These are phyloP conservation scores for Metroxylon sagu DNA, from an alignment of 176 grass and related monocot species.

Conservation along the genomic window DNA sequence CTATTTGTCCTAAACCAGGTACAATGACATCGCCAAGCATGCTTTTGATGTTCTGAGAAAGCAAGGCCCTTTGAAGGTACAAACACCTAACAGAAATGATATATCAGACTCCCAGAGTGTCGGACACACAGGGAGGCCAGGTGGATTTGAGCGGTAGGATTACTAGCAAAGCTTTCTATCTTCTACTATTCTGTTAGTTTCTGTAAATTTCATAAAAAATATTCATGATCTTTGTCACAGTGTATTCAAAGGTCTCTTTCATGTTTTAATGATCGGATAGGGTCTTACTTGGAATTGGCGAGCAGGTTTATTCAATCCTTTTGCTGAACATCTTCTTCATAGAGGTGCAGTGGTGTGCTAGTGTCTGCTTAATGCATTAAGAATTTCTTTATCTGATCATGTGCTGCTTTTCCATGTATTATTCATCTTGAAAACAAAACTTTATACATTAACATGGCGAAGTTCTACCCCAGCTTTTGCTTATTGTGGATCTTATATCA, in stretches of 20 bases:
- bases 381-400: not conserved
- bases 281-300: slow-evolving; percentile 73
- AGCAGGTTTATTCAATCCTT: slow-evolving; percentile 84
- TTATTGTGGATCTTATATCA: slow-evolving; percentile 2
- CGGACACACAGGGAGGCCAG: slow-evolving; percentile 8
- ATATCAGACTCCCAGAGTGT: slow-evolving; percentile 27
- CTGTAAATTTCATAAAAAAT: not conserved
- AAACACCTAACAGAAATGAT: slow-evolving; percentile 26
- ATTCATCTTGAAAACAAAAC: not conserved
- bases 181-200: slow-evolving; percentile 1
- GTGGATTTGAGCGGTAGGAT: slow-evolving; percentile 79
- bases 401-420: not conserved
- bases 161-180: not conserved
- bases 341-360: slow-evolving; percentile 61
- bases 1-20: slow-evolving; percentile 40
- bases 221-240: not conserved
- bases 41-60: slow-evolving; percentile 80
- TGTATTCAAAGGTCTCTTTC: too few species aligned
- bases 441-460: too few species aligned
- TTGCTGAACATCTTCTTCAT: slow-evolving; percentile 82
- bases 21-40: slow-evolving; percentile 90
- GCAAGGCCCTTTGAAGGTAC: slow-evolving; percentile 24
- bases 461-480: not conserved
- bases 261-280: slow-evolving; percentile 15
- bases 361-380: not conserved